Evolutionary conservation across 164 flowering plant genomes (phyloP).

Genomic region (Kalanchoe fedtschenkoi): DNA sequence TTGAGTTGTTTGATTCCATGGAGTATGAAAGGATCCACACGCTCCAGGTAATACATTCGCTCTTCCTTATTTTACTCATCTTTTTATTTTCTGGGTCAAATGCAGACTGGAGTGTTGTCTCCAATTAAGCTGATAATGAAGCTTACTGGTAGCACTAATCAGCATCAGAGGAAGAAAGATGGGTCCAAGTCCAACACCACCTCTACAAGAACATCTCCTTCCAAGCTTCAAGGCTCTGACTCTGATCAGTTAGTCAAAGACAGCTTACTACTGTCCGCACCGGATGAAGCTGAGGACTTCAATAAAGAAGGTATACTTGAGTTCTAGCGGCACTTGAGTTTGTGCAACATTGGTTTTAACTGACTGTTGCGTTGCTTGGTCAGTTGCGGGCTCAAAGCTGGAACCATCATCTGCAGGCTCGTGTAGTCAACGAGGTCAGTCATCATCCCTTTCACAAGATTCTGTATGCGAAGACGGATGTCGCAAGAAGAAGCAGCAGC

Average conservation of each 20-base stretch:
- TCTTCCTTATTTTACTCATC: background rate
- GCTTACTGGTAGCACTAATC: background rate
- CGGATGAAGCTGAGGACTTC: background rate
- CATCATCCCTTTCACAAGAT: no score
- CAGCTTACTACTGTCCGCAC: background rate
- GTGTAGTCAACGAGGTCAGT: background rate
- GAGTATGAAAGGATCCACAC: background rate
- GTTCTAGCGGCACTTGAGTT: no score
- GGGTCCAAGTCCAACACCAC: background rate
- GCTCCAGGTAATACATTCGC: background rate
- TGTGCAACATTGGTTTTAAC: no score
- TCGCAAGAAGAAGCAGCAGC: background rate
- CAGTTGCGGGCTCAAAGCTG: background rate
- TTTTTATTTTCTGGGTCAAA: background rate
- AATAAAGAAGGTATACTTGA: background rate
- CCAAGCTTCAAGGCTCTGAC: background rate
- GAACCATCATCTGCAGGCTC: background rate
- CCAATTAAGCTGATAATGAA: constrained; percentile 1
- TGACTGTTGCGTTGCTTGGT: no score
- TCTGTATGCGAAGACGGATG: background rate
- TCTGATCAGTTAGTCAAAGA: background rate
- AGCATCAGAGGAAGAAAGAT: background rate
- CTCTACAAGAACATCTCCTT: background rate
- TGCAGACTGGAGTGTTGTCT: constrained; percentile 1
- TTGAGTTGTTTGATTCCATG: background rate